These are phyloP conservation scores for Mycena kentingensis DNA, from an alignment of 768 basidiomycete genomes.

Conservation along the genomic window DNA sequence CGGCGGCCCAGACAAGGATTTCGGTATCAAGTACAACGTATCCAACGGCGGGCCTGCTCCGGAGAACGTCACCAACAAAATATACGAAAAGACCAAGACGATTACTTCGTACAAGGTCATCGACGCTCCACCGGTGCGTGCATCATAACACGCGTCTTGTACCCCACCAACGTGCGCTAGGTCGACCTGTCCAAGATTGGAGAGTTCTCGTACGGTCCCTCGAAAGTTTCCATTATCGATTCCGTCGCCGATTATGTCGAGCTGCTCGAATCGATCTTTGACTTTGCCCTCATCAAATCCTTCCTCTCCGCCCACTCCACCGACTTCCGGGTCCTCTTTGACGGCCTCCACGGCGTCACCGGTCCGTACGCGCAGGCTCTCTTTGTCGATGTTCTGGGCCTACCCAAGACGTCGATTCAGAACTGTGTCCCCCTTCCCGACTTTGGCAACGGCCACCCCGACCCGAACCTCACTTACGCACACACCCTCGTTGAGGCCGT, in stretches of 20 bases:
- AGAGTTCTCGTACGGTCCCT: conserved; percentile 76
- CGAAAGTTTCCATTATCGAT: conserved; percentile 89
- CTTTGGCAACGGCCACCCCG: conserved; percentile 97
- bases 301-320: conserved; percentile 74
- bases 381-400: conserved; percentile 79
- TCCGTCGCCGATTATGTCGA: conserved; percentile 87
- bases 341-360: conserved; percentile 95
- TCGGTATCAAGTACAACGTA: conserved; percentile 99
- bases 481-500: conserved; percentile 91
- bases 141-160: conserved; percentile 3
- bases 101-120: conserved; percentile 85
- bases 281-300: conserved; percentile 86
- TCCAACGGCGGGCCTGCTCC: conserved; percentile 97
- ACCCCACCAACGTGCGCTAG: conserved; percentile 39
- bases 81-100: conserved; percentile 87
- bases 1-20: conserved; percentile 96
- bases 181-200: conserved; percentile 86
- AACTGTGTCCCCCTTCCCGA: conserved; percentile 91
- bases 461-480: conserved; percentile 98
- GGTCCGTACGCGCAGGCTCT: conserved; percentile 94
- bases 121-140: conserved; percentile 70
- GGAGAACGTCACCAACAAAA: conserved; percentile 93
- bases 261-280: conserved; percentile 88
- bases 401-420: conserved; percentile 80
- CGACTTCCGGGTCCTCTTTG: conserved; percentile 88